phyloP scores from a whole-genome alignment of 768 basidiomycete species.

The Calocybe gangraenosa region DNA sequence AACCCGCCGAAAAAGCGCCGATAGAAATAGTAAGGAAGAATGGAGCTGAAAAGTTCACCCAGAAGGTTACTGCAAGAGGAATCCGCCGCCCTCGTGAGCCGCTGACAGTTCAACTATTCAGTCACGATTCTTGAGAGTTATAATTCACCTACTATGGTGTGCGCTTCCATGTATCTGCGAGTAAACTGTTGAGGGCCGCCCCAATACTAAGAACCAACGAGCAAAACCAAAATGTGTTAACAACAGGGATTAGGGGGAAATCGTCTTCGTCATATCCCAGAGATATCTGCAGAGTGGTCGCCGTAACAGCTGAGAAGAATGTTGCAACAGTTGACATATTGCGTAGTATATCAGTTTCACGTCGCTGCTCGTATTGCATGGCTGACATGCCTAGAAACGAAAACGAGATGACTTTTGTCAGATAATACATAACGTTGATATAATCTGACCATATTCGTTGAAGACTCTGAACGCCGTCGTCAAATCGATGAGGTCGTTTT shows the following conservation, averaged over 20 bases:
- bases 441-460: constrained; percentile 14
- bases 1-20: constrained; percentile 10
- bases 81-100: constrained; percentile 15
- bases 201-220: constrained; percentile 23
- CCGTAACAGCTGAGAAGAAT: constrained; percentile 28
- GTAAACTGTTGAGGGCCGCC: constrained; percentile 21
- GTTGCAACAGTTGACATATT: constrained; percentile 20
- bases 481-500: constrained; percentile 9
- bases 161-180: constrained; percentile 20
- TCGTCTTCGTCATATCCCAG: not conserved
- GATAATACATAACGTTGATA: too few species aligned
- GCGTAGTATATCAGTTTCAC: constrained; percentile 9
- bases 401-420: too few species aligned
- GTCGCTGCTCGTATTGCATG: constrained; percentile 19
- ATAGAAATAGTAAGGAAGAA: constrained; percentile 17
- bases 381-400: constrained; percentile 19
- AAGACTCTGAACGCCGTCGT: constrained; percentile 12
- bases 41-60: constrained; percentile 16
- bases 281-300: constrained; percentile 19
- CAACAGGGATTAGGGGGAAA: constrained; percentile 3
- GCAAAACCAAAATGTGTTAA: constrained; percentile 22
- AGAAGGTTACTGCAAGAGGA: constrained; percentile 15
- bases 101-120: constrained; percentile 2
- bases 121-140: too few species aligned
- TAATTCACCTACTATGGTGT: constrained; percentile 17